Base-by-base conservation (phyloP, 176 grass and related monocot genomes). In the Ensete ventricosum region DNA sequence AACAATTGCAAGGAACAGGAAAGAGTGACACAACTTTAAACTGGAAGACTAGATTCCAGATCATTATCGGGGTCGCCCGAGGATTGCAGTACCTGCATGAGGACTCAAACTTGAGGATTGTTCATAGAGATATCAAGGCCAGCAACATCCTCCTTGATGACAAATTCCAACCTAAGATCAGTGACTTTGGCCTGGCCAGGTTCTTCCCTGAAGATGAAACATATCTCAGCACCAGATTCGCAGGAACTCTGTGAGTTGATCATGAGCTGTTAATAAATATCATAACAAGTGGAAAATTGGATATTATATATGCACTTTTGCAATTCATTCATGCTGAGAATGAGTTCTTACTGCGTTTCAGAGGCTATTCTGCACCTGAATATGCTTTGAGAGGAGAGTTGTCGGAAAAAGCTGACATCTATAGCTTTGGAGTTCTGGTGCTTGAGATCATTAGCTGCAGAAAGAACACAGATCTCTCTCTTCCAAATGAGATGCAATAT, bases 121-220 rank as follows among this genome's bases (percentile, higher is more conserved):
- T 92, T 10, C 89, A 92, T 62, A 83, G 86, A 1, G 88, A 91
- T 80, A 91, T 91, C 79, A 91, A 91, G 80, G 85, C 81, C 26
- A 88, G 86, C 89, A 92, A 88, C 83, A 88, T 88, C 50, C 86
- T 92, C 79, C 78, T 92, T 3, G 86, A 86, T 14, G 86, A 92
- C 69, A 92, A 88, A 77, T 88, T 92, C 57, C 89, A 77, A 58
- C 86, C 89, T 58, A 92, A 86, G 70, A 88, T 92, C 50, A 82
- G 89, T 17, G 89, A 86, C n/a, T 92, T 92, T 23, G 86, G 89
- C 59, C 4, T 92, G 72, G 89, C 89, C 55, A 77, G 83, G 62
- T 92, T 92, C 81, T 88, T 92, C 67, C 86, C 86, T 0, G 83
- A 92, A 68, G 89, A 92, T 62, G 83, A 92, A 74, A 24, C 83